These are phyloP conservation scores for Nephromyces sp. DNA, from an alignment of 169 alveolate genomes.

Conservation along the genomic window DNA sequence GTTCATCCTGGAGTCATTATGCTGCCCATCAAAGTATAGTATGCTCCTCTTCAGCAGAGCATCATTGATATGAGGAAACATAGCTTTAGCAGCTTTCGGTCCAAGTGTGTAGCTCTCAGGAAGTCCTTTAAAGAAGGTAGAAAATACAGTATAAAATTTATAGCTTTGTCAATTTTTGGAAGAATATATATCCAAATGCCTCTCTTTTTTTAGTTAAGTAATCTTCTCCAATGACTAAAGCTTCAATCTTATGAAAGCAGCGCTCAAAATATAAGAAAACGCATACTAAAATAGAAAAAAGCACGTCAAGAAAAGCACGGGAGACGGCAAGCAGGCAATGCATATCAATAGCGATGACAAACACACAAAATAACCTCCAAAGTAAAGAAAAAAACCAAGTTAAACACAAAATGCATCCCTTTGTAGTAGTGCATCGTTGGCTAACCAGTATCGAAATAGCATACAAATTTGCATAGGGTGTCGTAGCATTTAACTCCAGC, in stretches of 20 bases:
- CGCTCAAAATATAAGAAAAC: not conserved
- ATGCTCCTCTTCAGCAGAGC: slow-evolving; percentile 62
- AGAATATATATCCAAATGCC: too few species aligned
- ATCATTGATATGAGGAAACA: slow-evolving; percentile 50
- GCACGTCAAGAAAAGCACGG: not conserved
- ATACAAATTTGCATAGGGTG: slow-evolving; percentile 61
- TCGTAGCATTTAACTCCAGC: slow-evolving; percentile 74
- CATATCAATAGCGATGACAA: not conserved
- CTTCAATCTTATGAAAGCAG: too few species aligned
- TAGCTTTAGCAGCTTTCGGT: slow-evolving; percentile 30
- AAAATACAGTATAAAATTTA: too few species aligned
- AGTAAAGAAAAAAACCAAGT: not conserved
- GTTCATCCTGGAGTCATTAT: slow-evolving; percentile 78
- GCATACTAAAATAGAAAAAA: not conserved
- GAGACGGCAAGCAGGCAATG: not conserved
- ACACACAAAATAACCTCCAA: not conserved
- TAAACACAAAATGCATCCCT: too few species aligned
- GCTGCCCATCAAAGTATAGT: slow-evolving; percentile 79
- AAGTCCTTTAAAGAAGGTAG: slow-evolving; percentile 28
- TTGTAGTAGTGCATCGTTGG: too few species aligned
- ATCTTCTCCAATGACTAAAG: too few species aligned
- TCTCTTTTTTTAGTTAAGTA: too few species aligned
- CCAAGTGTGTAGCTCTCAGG: slow-evolving; percentile 53
- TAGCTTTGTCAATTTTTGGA: too few species aligned
- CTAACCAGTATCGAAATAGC: slow-evolving; percentile 57